These are phyloP conservation scores for Ephemerocybe angulata DNA, from an alignment of 768 basidiomycete genomes.

Conservation along the genomic window DNA sequence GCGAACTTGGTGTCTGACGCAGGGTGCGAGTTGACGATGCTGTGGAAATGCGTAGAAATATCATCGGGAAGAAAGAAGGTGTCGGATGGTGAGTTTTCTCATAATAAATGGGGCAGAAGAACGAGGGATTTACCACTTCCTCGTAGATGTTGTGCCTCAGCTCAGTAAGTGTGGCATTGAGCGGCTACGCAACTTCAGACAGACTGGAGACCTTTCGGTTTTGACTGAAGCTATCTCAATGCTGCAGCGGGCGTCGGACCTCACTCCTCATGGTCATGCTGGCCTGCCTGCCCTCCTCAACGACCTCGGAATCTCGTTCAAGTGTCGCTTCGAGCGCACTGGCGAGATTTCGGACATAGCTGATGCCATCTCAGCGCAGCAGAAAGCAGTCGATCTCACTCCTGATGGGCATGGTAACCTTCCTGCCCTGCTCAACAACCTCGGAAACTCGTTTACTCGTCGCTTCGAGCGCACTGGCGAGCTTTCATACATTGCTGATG, in stretches of 20 bases:
- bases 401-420: background rate
- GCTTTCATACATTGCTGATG: background rate
- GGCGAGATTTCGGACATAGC: background rate
- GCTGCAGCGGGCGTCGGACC: background rate
- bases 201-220: background rate
- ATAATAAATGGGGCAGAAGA: too few relatives aligned
- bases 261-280: background rate
- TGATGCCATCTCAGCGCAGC: background rate
- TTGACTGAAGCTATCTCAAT: background rate
- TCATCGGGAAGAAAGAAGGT: too few relatives aligned
- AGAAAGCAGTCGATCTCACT: background rate
- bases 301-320: conserved; percentile 2
- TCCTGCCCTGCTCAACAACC: background rate
- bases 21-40: too few relatives aligned
- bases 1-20: too few relatives aligned
- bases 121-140: too few relatives aligned
- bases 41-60: too few relatives aligned
- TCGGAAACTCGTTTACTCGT: background rate
- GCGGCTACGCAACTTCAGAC: background rate
- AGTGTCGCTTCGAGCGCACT: background rate
- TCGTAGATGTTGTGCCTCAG: too few relatives aligned
- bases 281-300: conserved; percentile 4
- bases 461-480: too few relatives aligned
- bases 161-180: background rate
- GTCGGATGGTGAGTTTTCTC: too few relatives aligned